phyloP scores from a whole-genome alignment of 75 land plant species.

The Selaginella tamariscina region DNA sequence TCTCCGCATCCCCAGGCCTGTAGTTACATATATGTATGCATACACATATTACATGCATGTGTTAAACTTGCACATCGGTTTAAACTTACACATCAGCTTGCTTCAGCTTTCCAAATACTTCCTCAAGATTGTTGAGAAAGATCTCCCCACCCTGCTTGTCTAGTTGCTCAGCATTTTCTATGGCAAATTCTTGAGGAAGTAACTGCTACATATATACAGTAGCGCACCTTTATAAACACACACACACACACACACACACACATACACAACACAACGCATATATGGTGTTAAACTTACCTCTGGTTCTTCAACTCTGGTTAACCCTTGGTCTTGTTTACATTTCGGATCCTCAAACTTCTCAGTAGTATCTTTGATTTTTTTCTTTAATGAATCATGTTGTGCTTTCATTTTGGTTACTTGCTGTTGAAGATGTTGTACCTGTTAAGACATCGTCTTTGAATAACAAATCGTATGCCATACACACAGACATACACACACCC shows the following conservation, averaged over 20 bases:
- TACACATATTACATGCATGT: not conserved
- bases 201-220: no score
- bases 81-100: not conserved
- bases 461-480: not conserved
- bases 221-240: no score
- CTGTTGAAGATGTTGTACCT: slow-evolving; percentile 23
- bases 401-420: slow-evolving; percentile 17
- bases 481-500: no score
- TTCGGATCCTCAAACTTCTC: slow-evolving; percentile 16
- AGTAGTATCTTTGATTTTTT: slow-evolving; percentile 19
- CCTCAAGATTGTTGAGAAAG: not conserved
- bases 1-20: slow-evolving; percentile 17
- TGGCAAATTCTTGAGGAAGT: no score
- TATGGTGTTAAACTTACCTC: not conserved
- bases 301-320: not conserved
- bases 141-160: not conserved
- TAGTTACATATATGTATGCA: no score
- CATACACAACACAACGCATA: no score
- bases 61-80: not conserved
- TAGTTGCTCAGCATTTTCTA: no score
- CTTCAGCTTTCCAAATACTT: not conserved
- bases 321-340: not conserved
- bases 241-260: no score
- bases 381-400: slow-evolving; percentile 21
- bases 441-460: not conserved